These are phyloP conservation scores for Auriscalpium orientale DNA, from an alignment of 768 basidiomycete species.

Conservation along the genomic window DNA sequence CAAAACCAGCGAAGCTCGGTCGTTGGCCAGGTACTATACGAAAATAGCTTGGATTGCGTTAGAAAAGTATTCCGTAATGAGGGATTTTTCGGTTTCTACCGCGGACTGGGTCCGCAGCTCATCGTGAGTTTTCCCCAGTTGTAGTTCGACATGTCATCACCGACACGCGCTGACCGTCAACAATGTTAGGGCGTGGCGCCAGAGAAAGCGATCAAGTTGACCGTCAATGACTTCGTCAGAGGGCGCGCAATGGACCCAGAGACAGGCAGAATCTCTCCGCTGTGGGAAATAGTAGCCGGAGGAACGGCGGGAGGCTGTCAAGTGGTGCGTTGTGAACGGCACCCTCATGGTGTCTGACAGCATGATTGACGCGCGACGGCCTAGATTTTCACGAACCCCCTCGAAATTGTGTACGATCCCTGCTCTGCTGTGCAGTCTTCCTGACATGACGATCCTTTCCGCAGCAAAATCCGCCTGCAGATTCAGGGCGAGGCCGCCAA, in stretches of 20 bases:
- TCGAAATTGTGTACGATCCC: conserved; percentile 81
- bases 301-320: conserved; percentile 93
- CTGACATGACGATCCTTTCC: neutral
- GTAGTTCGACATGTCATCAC: neutral
- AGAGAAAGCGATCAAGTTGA: conserved; percentile 97
- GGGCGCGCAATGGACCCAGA: conserved; percentile 84
- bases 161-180: neutral
- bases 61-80: conserved; percentile 92
- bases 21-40: conserved; percentile 94
- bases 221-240: conserved; percentile 90
- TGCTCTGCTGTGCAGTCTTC: neutral
- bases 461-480: conserved; percentile 87
- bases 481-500: conserved; percentile 95
- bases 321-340: conserved; percentile 60
- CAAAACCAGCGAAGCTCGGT: conserved; percentile 97
- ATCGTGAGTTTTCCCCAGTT: conserved; percentile 42
- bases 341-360: neutral
- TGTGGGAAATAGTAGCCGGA: conserved; percentile 90
- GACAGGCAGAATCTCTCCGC: conserved; percentile 87
- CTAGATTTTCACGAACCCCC: conserved; percentile 93
- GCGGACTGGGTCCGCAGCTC: conserved; percentile 91
- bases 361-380: neutral
- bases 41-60: conserved; percentile 93
- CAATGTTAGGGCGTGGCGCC: conserved; percentile 77
- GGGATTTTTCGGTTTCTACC: conserved; percentile 92